Base-by-base conservation (phyloP, 805 yeast species). In the Hanseniaspora meyeri region DNA sequence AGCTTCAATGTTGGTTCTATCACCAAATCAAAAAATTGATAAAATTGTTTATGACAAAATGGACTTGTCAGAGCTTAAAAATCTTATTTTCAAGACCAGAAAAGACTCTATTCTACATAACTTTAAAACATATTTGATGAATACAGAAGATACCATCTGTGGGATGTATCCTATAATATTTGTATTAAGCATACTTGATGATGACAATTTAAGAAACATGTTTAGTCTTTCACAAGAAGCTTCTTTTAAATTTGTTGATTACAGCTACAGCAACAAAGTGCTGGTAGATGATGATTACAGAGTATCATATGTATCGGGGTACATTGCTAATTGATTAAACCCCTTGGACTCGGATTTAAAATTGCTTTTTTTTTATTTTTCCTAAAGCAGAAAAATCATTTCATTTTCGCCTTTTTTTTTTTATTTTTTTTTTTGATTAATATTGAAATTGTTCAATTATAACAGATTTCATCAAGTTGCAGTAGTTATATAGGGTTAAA, bases 281-380 rank as follows among this genome's bases (percentile, higher is more conserved):
- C 60, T 62, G 0, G 63, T 66, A 17, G 61, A 71, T 1, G 57
- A 62, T 32, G 96, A 89, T 45, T 82, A 85, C 60, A 85, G 95
- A 67, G 97, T 91, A n/a, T 85, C 95, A 58, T 91, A 91, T 68
- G 95, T 91, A 1, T 78, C 91, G 48, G 96, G 91, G 0, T 84
- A 78, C 64, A 48, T 58, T 43, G 24, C 36, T 37, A 45, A 54
- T 48, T 32, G 52, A 47, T 27, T 32, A 46, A 45, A 45, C 20
- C 27, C 27, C 27, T 17, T 16, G 16, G 7, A 0, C 27, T 45
- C 37, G 34, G 34, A 29, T 45, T 29, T 45, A 29, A 29, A 45
- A 45, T 45, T 45, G 37, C 37, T 45, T 45, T 45, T 45, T 45
- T 45, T 43, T 45, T 31, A 24, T 10, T 42, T 11, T 24, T 42